Percentiles rank a stretch among this genome's conserved stretches.
phyloP scores from a whole-genome alignment of 805 yeast genomes.

The Yarrowia divulgata region DNA sequence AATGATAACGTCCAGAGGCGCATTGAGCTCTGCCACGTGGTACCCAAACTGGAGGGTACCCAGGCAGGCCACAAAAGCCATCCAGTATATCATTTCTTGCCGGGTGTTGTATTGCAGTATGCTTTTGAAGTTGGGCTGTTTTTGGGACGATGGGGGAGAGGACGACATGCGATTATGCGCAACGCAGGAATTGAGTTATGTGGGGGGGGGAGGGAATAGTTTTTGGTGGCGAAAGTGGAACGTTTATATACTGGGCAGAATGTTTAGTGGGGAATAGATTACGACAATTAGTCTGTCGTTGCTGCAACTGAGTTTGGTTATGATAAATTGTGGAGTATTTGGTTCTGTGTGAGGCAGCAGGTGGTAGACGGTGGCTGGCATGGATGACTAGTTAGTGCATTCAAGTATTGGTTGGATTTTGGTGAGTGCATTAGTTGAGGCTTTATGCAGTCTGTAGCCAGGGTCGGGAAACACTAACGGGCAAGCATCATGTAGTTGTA shows the following conservation, averaged over 20 bases:
- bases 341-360: neutral
- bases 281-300: neutral
- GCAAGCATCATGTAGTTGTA: no score
- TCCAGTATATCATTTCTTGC: slow-evolving; percentile 37
- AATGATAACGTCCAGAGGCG: slow-evolving; percentile 76
- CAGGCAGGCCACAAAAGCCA: slow-evolving; percentile 63
- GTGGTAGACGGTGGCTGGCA: no score
- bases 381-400: no score
- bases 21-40: slow-evolving; percentile 93
- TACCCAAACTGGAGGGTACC: slow-evolving; percentile 91
- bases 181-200: slow-evolving; percentile 7
- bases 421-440: no score
- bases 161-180: slow-evolving; percentile 25
- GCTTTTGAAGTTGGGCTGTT: slow-evolving; percentile 31
- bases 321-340: neutral
- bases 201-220: slow-evolving; percentile 16
- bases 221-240: slow-evolving; percentile 8
- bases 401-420: no score
- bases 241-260: neutral
- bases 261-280: slow-evolving; percentile 6
- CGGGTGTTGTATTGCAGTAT: slow-evolving; percentile 22
- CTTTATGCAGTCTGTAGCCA: no score
- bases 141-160: slow-evolving; percentile 2
- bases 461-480: no score
- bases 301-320: neutral